These are phyloP conservation scores for Trichoderma atroviride DNA, from an alignment of 2,329 filamentous ascomycete species.

Conservation along the genomic window DNA sequence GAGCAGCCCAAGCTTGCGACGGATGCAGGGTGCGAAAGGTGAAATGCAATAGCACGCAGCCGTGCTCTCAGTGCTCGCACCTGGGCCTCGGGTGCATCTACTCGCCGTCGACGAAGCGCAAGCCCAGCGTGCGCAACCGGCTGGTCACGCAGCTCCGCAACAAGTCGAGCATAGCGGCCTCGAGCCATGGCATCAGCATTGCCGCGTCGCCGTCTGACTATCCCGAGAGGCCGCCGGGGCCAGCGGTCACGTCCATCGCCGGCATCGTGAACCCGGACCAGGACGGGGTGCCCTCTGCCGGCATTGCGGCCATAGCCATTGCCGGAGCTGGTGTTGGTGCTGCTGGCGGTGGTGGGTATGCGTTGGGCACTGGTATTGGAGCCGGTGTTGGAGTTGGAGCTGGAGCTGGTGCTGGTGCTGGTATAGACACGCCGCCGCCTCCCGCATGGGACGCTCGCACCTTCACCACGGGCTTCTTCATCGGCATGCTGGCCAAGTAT, in stretches of 20 bases:
- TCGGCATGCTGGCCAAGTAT: conserved; percentile 39
- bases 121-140: conserved; percentile 40
- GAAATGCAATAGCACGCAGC: conserved; percentile 40
- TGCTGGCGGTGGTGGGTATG: not conserved
- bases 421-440: not conserved
- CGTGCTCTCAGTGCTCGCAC: conserved; percentile 43
- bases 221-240: conserved; percentile 17
- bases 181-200: not conserved
- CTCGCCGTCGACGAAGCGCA: conserved; percentile 40
- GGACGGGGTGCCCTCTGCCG: not conserved
- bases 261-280: conserved; percentile 32
- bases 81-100: conserved; percentile 42
- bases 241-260: conserved; percentile 34
- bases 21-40: conserved; percentile 45
- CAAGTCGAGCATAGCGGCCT: conserved; percentile 21
- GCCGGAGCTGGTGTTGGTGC: not conserved
- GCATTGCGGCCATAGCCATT: not conserved
- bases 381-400: not conserved
- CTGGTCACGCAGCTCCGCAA: conserved; percentile 43
- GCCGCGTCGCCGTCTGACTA: not conserved
- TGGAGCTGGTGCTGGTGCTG: not conserved
- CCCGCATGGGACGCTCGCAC: not conserved
- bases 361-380: not conserved
- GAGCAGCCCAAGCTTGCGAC: conserved; percentile 40
- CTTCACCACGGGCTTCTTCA: conserved; percentile 40